phyloP scores from a whole-genome alignment of 139 green algal genomes.

The Spirogloea muscicola region DNA sequence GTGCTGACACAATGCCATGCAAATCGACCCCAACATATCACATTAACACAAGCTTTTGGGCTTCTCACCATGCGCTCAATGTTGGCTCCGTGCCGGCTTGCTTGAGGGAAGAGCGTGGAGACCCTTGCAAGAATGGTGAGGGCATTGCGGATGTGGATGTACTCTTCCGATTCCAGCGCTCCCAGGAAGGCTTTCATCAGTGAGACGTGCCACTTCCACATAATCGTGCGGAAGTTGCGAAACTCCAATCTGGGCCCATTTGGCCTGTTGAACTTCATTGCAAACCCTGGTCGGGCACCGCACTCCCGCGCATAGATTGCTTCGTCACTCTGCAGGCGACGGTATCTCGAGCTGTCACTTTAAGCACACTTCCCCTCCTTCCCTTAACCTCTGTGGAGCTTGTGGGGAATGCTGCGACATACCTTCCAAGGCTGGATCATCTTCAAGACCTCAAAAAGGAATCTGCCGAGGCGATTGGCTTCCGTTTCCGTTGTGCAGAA shows the following conservation, averaged over 20 bases:
- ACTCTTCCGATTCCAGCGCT: conserved; percentile 21
- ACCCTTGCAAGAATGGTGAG: conserved; percentile 31
- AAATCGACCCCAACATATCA: too few relatives aligned
- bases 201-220: conserved; percentile 36
- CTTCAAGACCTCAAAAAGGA: conserved; percentile 26
- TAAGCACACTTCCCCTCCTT: too few relatives aligned
- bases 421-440: conserved; percentile 38
- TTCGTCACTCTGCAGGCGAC: conserved; percentile 18
- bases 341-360: too few relatives aligned
- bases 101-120: conserved; percentile 21
- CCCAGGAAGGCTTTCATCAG: neutral
- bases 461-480: conserved; percentile 8
- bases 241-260: conserved; percentile 13
- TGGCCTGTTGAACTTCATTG: conserved; percentile 26
- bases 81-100: neutral
- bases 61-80: conserved; percentile 34
- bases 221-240: conserved; percentile 11
- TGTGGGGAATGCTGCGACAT: neutral
- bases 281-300: neutral
- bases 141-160: conserved; percentile 39
- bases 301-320: conserved; percentile 28
- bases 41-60: too few relatives aligned
- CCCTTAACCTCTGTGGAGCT: too few relatives aligned
- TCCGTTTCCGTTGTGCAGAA: conserved; percentile 29
- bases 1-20: too few relatives aligned